These are phyloP conservation scores for Pachysandra terminalis DNA, from an alignment of 164 flowering plant genomes.

Conservation along the genomic window DNA sequence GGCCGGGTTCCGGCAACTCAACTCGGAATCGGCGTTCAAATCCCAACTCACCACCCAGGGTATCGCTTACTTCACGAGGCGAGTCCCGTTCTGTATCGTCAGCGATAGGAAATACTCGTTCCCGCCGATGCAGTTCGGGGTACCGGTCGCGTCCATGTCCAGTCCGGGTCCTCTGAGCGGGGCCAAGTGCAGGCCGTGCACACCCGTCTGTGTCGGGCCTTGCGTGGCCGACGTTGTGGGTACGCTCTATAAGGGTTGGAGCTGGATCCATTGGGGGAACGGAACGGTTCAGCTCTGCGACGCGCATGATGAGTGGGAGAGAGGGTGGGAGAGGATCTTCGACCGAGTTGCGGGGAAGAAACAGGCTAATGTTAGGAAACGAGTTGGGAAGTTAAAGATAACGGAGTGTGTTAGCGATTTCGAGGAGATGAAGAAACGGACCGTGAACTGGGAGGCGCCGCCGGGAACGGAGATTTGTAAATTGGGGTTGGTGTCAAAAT, in stretches of 20 bases:
- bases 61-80: constrained; percentile 35
- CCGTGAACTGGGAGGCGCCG: constrained; percentile 66
- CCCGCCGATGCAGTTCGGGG: constrained; percentile 68
- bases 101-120: constrained; percentile 60
- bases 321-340: constrained; percentile 70
- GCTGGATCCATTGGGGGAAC: constrained; percentile 77
- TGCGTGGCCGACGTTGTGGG: constrained; percentile 63
- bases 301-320: constrained; percentile 70
- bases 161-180: constrained; percentile 86
- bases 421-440: constrained; percentile 41
- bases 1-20: constrained; percentile 53
- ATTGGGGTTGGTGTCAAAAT: constrained; percentile 31
- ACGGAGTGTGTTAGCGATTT: constrained; percentile 53
- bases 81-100: constrained; percentile 82
- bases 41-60: constrained; percentile 63
- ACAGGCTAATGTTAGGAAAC: constrained; percentile 41
- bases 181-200: constrained; percentile 92
- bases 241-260: constrained; percentile 50
- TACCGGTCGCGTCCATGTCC: constrained; percentile 80
- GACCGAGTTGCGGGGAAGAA: constrained; percentile 53
- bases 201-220: constrained; percentile 45
- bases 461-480: constrained; percentile 51
- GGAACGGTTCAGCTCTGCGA: constrained; percentile 67
- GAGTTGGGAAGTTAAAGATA: constrained; percentile 30
- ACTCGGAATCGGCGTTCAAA: constrained; percentile 84